Percentiles rank a stretch among this genome's conserved stretches.
Conservation (phyloP, 129 eudicot species). For the Saposhnikovia divaricata region DNA sequence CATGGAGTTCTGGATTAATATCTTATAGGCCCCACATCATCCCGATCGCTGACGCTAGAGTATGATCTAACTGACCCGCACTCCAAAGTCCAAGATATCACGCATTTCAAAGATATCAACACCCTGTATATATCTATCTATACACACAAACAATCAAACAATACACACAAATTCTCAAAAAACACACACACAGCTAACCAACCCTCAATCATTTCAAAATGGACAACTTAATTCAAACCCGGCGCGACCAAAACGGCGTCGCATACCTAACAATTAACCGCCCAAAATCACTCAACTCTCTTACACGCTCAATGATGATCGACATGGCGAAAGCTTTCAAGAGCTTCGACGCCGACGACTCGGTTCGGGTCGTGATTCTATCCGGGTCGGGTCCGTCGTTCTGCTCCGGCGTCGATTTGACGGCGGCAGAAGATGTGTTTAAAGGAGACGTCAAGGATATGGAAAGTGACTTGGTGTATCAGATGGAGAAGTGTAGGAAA, state of each 20-base stretch:
- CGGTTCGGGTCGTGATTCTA: conserved; percentile 62
- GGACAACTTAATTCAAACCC: neutral
- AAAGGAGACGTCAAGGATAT: conserved; percentile 83
- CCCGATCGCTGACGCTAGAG: too few species aligned
- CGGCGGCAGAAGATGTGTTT: conserved; percentile 91
- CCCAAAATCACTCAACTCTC: conserved; percentile 71
- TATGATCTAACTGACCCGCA: neutral
- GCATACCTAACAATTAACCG: conserved; percentile 71
- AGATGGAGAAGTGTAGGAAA: conserved; percentile 83
- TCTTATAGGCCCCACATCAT: too few species aligned
- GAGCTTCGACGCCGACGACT: conserved; percentile 48
- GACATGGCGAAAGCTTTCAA: conserved; percentile 64
- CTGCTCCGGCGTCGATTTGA: conserved; percentile 94
- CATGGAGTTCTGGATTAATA: too few species aligned
- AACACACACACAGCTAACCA: too few species aligned
- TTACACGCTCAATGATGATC: conserved; percentile 65
- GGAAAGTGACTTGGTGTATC: conserved; percentile 66
- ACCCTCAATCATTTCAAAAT: too few species aligned
- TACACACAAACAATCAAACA: too few species aligned
- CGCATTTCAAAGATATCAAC: neutral
- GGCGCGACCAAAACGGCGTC: conserved; percentile 47
- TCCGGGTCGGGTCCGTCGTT: conserved; percentile 86
- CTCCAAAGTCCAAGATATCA: neutral
- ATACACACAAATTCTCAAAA: too few species aligned
- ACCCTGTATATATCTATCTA: neutral